Conservation (phyloP, 192 early-diverging fungal genomes). For the Globomyces pollinis-pini region DNA sequence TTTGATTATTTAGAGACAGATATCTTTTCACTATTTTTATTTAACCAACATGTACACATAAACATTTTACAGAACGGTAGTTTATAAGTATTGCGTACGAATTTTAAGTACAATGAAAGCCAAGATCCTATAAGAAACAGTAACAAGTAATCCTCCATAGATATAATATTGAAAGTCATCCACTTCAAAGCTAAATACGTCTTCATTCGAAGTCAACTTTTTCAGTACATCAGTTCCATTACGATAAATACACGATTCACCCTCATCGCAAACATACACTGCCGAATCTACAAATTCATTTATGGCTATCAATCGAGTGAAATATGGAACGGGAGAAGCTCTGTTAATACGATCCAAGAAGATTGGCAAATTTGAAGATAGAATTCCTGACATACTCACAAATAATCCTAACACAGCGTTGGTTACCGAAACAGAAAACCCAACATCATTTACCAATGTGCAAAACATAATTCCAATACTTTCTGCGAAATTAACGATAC, state of each 20-base stretch:
- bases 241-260: conserved; percentile 24
- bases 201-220: conserved; percentile 8
- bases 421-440: conserved; percentile 36
- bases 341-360: conserved; percentile 32
- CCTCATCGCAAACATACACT: conserved; percentile 11
- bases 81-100: no score
- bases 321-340: conserved; percentile 25
- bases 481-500: conserved; percentile 30
- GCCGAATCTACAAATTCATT: conserved; percentile 12
- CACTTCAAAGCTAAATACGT: conserved; percentile 13
- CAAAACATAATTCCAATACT: conserved; percentile 41
- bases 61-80: no score
- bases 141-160: conserved; percentile 14
- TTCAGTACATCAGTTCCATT: conserved; percentile 26
- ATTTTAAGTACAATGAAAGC: not conserved
- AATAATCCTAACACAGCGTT: conserved; percentile 26
- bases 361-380: conserved; percentile 23
- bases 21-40: no score
- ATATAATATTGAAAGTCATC: conserved; percentile 12
- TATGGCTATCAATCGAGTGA: conserved; percentile 20
- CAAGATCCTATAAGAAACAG: conserved; percentile 11
- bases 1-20: no score
- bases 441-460: conserved; percentile 28
- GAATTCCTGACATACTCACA: conserved; percentile 17
- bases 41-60: no score